Evolutionary conservation across 2,329 filamentous ascomycete species (phyloP), one percentile per base, ranked within the genome.

Genomic region (Aulographum hederae): DNA sequence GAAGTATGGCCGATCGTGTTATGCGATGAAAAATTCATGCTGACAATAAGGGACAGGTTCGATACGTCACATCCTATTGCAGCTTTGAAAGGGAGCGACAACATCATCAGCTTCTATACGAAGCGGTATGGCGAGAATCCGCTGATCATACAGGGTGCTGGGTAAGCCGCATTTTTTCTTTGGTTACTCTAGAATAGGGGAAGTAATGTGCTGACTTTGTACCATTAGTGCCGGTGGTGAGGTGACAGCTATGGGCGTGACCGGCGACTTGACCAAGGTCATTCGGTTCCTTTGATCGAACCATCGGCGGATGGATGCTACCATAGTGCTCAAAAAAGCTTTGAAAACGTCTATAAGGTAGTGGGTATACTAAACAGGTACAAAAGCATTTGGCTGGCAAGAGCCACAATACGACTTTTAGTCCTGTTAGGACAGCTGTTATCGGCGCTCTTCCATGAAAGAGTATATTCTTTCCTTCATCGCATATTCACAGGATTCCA

Each of bases 31-130:
- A 28, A 32, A 15, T 19, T 33, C 17, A n/a, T 29, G 19, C 21
- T 34, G 10, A 5, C 27, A 19, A 14, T 26, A 21, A 13, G 3
- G 19, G 18, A 8, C 31, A 47, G 44, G 23, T 64, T 64, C 44
- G 84, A 92, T 42, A 72, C 71, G 43, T 79, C 78, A 37, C 82
- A 91, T 49, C 80, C 89, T 10, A 94, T 98, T 57, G 89, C 89
- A 11, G 78, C 79, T 30, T 65, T 98, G 35, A 92, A 93, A 67
- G 89, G 89, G 21, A 95, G 85, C 54, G 89, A 95, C 53, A 98
- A 98, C 62, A 92, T 98, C 52, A 93, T 98, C 51, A 92, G 77
- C 63, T 94, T 98, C 64, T 92, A 94, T 58, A 98, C 89, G 4
- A 78, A 91, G 65, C 69, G 89, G 46, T 98, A 98, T 50, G 84